Base-by-base conservation (phyloP, 345 rosid species). In the Ceriops tagal region DNA sequence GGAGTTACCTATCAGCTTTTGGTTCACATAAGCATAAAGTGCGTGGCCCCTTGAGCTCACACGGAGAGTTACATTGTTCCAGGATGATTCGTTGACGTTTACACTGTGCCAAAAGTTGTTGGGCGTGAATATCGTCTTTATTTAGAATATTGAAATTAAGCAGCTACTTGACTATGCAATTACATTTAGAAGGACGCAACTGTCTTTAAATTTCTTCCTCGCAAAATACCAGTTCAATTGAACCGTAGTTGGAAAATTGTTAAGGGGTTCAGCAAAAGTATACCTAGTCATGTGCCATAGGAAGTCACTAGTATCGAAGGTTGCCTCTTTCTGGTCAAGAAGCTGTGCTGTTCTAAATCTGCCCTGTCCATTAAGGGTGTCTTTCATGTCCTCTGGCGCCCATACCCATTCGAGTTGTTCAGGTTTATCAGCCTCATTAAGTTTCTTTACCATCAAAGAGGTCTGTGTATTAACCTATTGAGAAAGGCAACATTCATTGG, bases 291-390 rank as follows among this genome's bases (percentile, higher is more conserved):
- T 47, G 47, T 49, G 60, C 65, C 65, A 31, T 26, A 69, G 19
- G 31, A 27, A 49, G 58, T 69, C 65, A 9, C 34, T 59, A 16
- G 43, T 3, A 49, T 47, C 65, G 49, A n/a, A 24, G 4, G 66
- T 61, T 31, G 52, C 57, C 22, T 31, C 72, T 18, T 69, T 61
- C 26, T 61, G 71, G 28, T 68, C 71, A 57, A 68, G 56, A 20
- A 62, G 60, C 67, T 53, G 22, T 13, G 60, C 0, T 11, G 74
- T 30, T 26, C 6, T 62, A 37, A 71, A 62, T 10, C 28, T 35
- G 6, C 62, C 74, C 61, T 10, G 26, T 27, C 67, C 74, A 27
- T 13, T 32, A 5, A 55, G 64, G 1, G 69, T 30, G 11, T 46
- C 27, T 22, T 31, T 58, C 32, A 31, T 64, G 21, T 57, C 6